Evolutionary conservation across 495 filamentous ascomycete species (phyloP).

Genomic region (Hyaloscypha hepaticicola): DNA sequence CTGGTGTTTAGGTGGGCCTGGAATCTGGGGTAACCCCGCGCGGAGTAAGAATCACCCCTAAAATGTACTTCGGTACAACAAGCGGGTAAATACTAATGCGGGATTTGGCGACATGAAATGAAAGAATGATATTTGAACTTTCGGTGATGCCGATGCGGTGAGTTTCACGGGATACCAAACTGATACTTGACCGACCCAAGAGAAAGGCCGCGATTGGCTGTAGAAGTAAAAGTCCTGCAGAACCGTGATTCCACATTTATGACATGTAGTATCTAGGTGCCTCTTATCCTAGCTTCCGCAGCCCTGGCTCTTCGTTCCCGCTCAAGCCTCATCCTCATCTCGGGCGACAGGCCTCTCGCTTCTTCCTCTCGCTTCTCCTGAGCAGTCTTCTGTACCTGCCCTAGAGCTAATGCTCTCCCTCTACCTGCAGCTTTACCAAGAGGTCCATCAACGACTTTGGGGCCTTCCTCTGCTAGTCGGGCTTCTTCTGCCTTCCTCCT

Average conservation of each 20-base stretch:
- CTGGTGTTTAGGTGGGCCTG: neutral
- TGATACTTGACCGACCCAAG: neutral
- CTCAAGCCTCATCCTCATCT: slow-evolving; percentile 78
- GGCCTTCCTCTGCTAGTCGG: slow-evolving; percentile 52
- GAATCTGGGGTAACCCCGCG: slow-evolving; percentile 3
- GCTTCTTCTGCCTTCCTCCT: slow-evolving; percentile 66
- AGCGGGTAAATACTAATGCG: slow-evolving; percentile 5
- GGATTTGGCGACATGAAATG: neutral
- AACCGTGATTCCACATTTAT: neutral
- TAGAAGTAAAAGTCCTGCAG: neutral
- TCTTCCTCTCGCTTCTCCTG: slow-evolving; percentile 80
- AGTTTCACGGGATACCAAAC: neutral
- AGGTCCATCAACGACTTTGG: slow-evolving; percentile 35
- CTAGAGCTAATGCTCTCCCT: slow-evolving; percentile 48
- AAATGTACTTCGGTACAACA: neutral
- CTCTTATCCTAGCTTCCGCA: slow-evolving; percentile 78
- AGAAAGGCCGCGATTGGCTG: neutral
- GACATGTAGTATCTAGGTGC: slow-evolving; percentile 1
- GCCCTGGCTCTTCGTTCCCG: slow-evolving; percentile 79
- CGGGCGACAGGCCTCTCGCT: slow-evolving; percentile 76
- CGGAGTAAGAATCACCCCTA: neutral
- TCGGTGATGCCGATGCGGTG: neutral
- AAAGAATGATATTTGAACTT: neutral
- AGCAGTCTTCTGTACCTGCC: slow-evolving; percentile 60
- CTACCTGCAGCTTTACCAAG: slow-evolving; percentile 39